These are phyloP conservation scores for Blepharisma japonicum DNA, from an alignment of 73 alveolate species.

Conservation along the genomic window DNA sequence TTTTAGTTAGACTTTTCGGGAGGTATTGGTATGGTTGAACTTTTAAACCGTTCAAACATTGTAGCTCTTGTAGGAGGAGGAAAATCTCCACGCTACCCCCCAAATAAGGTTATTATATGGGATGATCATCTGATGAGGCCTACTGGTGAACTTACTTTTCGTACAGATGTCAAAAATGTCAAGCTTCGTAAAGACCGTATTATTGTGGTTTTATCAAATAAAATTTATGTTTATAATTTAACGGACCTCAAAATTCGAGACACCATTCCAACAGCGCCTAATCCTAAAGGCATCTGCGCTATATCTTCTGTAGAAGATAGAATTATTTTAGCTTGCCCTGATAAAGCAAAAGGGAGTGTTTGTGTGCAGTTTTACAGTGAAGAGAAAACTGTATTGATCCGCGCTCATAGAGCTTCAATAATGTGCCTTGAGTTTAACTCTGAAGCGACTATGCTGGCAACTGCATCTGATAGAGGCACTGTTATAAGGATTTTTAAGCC, in stretches of 20 bases:
- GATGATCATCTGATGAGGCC: conserved; percentile 86
- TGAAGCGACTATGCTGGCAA: conserved; percentile 84
- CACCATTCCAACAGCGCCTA: conserved; percentile 83
- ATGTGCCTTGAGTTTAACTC: conserved; percentile 66
- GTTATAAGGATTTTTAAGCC: conserved; percentile 75
- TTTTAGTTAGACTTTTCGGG: conserved; percentile 69
- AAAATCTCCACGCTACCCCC: conserved; percentile 77
- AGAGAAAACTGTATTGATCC: conserved; percentile 38
- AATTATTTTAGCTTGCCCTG: conserved; percentile 89
- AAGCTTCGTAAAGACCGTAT: conserved; percentile 76
- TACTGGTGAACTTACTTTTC: conserved; percentile 86
- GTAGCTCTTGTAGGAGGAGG: conserved; percentile 97
- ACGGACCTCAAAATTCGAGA: conserved; percentile 81
- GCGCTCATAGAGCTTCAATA: conserved; percentile 69
- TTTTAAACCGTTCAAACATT: conserved; percentile 89
- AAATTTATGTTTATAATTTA: conserved; percentile 84
- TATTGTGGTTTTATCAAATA: conserved; percentile 61
- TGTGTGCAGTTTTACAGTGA: conserved; percentile 68
- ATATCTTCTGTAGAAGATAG: conserved; percentile 64
- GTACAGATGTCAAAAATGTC: conserved; percentile 72
- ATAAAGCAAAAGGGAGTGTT: conserved; percentile 74
- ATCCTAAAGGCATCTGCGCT: conserved; percentile 80
- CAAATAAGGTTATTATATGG: conserved; percentile 85
- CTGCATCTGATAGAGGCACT: conserved; percentile 91
- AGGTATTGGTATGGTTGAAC: conserved; percentile 89